These are phyloP conservation scores for Lolium multiflorum DNA, from an alignment of 176 grass and related monocot species.

Conservation along the genomic window DNA sequence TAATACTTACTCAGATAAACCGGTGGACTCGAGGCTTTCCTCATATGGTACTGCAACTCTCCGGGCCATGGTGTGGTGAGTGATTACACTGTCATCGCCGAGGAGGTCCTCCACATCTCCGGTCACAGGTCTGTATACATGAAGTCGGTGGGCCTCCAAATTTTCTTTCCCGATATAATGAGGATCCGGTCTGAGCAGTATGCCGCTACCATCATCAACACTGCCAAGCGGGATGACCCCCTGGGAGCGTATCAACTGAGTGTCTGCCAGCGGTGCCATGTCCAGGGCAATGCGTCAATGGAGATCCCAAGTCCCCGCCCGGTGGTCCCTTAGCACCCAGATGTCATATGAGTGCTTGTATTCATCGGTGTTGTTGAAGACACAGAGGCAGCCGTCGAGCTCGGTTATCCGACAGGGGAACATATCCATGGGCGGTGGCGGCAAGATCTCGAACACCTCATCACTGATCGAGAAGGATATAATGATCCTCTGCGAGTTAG, in stretches of 20 bases:
- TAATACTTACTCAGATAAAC: no score
- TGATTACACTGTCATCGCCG: no score
- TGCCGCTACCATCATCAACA: background rate
- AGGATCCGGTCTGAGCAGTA: background rate
- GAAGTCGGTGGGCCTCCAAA: no score
- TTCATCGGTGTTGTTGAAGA: background rate
- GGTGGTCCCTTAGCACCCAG: background rate
- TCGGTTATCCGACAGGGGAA: background rate
- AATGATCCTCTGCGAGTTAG: background rate
- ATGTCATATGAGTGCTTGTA: background rate
- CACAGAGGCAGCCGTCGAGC: background rate
- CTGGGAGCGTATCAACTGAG: background rate
- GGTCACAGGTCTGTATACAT: no score
- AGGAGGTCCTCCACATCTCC: no score
- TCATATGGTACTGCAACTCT: no score
- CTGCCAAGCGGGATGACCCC: background rate
- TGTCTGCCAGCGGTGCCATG: background rate
- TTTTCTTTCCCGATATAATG: background rate
- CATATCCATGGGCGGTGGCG: background rate
- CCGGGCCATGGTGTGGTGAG: no score
- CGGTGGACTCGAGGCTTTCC: no score
- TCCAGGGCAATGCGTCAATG: conserved; percentile 5
- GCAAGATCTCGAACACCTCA: background rate
- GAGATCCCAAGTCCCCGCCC: background rate
- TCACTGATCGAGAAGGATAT: background rate